A percentile compares a stretch with the other conserved stretches of the same genome.
Conservation (phyloP, 2,329 filamentous ascomycete species). For the Epichloe gansuensis region DNA sequence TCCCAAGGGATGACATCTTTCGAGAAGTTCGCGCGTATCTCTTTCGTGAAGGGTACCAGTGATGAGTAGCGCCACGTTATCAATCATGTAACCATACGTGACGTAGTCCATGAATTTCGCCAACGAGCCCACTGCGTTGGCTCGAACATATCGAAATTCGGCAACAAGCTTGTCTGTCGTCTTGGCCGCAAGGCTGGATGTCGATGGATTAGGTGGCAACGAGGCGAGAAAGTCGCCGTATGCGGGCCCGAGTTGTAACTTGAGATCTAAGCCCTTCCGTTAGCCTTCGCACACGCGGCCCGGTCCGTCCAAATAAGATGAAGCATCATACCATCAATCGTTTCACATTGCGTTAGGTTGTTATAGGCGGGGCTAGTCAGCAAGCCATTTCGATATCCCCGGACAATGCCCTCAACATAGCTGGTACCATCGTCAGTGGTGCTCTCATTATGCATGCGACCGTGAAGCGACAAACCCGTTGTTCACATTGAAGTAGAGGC, state of each 20-base stretch:
- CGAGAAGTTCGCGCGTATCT: slow-evolving; percentile 88
- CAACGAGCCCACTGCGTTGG: slow-evolving; percentile 82
- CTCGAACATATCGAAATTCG: slow-evolving; percentile 92
- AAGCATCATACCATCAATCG: slow-evolving; percentile 61
- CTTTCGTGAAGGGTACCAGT: slow-evolving; percentile 95
- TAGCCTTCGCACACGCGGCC: neutral
- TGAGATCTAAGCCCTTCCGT: slow-evolving; percentile 58
- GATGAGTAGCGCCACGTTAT: slow-evolving; percentile 95
- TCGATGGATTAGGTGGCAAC: slow-evolving; percentile 92
- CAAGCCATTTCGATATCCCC: slow-evolving; percentile 89
- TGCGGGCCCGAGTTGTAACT: slow-evolving; percentile 89
- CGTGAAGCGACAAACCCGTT: slow-evolving; percentile 53
- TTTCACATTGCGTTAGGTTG: slow-evolving; percentile 97
- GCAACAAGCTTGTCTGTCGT: slow-evolving; percentile 96
- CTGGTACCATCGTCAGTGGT: slow-evolving; percentile 35
- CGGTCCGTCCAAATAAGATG: neutral
- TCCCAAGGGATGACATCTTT: slow-evolving; percentile 89
- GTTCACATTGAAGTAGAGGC: slow-evolving; percentile 87
- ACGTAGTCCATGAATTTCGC: slow-evolving; percentile 96
- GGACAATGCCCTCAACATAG: slow-evolving; percentile 94
- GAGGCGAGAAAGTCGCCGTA: slow-evolving; percentile 95
- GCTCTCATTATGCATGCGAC: slow-evolving; percentile 8
- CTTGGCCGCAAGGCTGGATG: slow-evolving; percentile 84
- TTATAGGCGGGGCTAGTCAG: slow-evolving; percentile 83
- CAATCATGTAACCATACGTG: slow-evolving; percentile 99